Evolutionary conservation across 768 basidiomycete species (phyloP).

Genomic region (Psilocybe cyanescens): DNA sequence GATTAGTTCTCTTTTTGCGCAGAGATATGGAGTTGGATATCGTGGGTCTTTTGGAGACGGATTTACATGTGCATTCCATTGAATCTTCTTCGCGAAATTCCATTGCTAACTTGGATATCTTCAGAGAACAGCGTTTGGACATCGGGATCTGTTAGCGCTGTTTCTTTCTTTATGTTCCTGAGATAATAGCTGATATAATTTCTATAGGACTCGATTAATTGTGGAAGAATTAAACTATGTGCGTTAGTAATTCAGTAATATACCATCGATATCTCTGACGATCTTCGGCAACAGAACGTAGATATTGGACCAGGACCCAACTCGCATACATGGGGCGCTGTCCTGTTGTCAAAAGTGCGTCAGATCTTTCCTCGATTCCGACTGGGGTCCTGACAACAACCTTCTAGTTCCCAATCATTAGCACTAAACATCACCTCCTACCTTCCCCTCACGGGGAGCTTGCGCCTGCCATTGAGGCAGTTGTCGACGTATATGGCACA

Average conservation of each 20-base stretch:
- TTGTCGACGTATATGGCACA: constrained; percentile 79
- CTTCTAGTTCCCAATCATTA: constrained; percentile 82
- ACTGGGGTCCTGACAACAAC: background rate
- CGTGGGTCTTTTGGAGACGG: constrained; percentile 85
- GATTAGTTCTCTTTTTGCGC: background rate
- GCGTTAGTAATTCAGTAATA: constrained; percentile 28
- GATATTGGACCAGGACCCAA: constrained; percentile 91
- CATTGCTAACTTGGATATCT: constrained; percentile 2
- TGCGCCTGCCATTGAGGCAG: constrained; percentile 88
- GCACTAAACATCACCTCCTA: constrained; percentile 83
- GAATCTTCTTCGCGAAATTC: background rate
- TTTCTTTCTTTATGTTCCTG: background rate
- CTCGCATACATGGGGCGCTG: constrained; percentile 89
- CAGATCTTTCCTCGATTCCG: background rate
- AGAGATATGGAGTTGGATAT: constrained; percentile 88
- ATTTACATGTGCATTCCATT: constrained; percentile 66
- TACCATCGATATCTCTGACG: constrained; percentile 1
- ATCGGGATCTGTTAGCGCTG: constrained; percentile 73
- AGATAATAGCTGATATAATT: constrained; percentile 5
- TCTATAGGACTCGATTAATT: constrained; percentile 70
- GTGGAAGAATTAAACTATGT: constrained; percentile 84
- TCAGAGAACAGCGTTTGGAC: constrained; percentile 64
- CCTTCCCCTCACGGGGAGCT: constrained; percentile 88
- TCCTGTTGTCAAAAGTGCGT: constrained; percentile 74
- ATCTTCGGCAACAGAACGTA: constrained; percentile 61